Base-by-base conservation (phyloP, 768 basidiomycete genomes). In the Pluteus cervinus region DNA sequence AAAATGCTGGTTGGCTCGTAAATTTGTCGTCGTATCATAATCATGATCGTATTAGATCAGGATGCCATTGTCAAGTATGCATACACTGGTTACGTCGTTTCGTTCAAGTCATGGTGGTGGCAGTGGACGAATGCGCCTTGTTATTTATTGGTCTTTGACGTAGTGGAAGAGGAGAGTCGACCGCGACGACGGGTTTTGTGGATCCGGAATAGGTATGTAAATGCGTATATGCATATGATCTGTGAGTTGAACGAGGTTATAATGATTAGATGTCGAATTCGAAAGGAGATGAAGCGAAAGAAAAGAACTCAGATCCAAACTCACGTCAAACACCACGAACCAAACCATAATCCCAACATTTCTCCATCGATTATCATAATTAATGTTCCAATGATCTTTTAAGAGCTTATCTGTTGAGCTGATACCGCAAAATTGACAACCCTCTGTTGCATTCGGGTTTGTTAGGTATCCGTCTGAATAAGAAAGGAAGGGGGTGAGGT, bases 371-470 rank as follows among this genome's bases (percentile, higher is more conserved):
- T 76, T 57, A 5, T 49, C 42, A 43, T 81, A 86, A 40, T 58
- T 59, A 21, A 83, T 79, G 43, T 76, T 79, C 57, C 81, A 78
- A 36, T 47, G 59, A 1, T 31, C 29, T 17, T 42, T 51, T 24
- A 85, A 57, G 62, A 73, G 87, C 28, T 67, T 53, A 52, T 87
- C 79, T 0, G 81, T 76, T 0, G 68, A 69, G n/a, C 63, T 52
- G 24, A 67, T 63, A 3, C 76, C 56, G 50, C 87, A 90, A 56
- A 74, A 81, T 15, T 63, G 41, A 51, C 82, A 86, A 29, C 50
- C 55, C n/a, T 56, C 40, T 0, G 71, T 70, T 3, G 78, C 73
- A n/a, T 68, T 53, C 1, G 74, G 65, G 45, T 82, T 71, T 16
- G 62, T 48, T 20, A 86, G 54, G 44, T 78, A 79, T 7, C 82